phyloP scores from a whole-genome alignment of 2,329 filamentous ascomycete species.

The Paraphoma chrysanthemicola region DNA sequence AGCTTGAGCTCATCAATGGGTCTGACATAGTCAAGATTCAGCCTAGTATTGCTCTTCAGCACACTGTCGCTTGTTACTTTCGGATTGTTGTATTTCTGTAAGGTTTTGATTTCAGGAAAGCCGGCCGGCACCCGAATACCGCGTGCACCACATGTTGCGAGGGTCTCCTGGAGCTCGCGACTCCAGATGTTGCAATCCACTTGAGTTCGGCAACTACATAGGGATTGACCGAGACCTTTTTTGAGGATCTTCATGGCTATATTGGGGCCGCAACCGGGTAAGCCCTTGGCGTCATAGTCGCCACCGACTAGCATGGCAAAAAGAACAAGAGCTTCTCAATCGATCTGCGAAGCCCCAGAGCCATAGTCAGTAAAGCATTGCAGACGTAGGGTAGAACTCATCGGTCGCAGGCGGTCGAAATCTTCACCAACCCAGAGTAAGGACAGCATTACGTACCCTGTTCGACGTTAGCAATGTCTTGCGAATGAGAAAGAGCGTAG shows the following conservation, averaged over 20 bases:
- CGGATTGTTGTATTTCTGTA: conserved; percentile 49
- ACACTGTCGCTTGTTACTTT: conserved; percentile 41
- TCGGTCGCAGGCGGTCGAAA: too few relatives aligned
- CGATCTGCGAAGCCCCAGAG: conserved; percentile 19
- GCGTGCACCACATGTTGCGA: conserved; percentile 5
- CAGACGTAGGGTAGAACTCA: too few relatives aligned
- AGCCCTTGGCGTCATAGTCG: conserved; percentile 49
- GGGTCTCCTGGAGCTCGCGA: conserved; percentile 21
- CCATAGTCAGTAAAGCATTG: too few relatives aligned
- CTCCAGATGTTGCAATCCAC: conserved; percentile 36
- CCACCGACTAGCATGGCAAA: conserved; percentile 53
- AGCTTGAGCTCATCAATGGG: conserved; percentile 45
- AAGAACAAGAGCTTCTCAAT: conserved; percentile 47
- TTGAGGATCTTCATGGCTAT: conserved; percentile 36
- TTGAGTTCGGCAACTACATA: conserved; percentile 31
- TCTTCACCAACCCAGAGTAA: too few relatives aligned
- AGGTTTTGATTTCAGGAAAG: conserved; percentile 31
- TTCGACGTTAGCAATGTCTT: too few relatives aligned
- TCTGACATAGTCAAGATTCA: conserved; percentile 37
- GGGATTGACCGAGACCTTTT: conserved; percentile 35
- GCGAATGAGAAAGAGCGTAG: too few relatives aligned
- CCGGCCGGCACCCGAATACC: conserved; percentile 15
- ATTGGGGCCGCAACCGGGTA: conserved; percentile 45
- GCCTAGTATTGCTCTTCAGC: conserved; percentile 31
- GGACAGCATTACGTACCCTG: too few relatives aligned